Evolutionary conservation across 1,284 basidiomycete species (phyloP).

Genomic region (Ustilago hordei): DNA sequence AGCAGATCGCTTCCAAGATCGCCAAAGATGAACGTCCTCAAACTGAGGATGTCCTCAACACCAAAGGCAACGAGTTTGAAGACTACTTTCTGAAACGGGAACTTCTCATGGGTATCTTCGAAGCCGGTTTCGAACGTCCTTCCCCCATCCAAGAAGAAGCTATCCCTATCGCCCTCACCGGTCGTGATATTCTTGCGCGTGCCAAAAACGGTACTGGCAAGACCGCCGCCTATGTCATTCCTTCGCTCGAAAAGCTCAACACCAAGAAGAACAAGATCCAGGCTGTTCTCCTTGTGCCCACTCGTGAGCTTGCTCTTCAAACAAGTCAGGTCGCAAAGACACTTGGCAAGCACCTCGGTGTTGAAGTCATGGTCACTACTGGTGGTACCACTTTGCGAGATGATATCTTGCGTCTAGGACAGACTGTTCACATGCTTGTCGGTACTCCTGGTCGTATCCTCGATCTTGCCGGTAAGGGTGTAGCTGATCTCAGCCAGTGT

Average conservation of each 20-base stretch:
- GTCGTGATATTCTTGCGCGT: constrained; percentile 78
- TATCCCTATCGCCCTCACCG: constrained; percentile 75
- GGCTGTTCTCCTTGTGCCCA: constrained; percentile 70
- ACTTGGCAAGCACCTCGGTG: constrained; percentile 92
- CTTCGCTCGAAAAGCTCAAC: constrained; percentile 92
- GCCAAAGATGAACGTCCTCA: constrained; percentile 66
- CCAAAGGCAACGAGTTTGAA: constrained; percentile 69
- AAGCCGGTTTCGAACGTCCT: constrained; percentile 83
- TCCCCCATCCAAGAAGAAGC: constrained; percentile 98
- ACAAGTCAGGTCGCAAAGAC: constrained; percentile 98
- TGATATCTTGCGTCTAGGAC: constrained; percentile 87
- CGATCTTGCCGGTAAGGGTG: constrained; percentile 90
- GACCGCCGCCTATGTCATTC: constrained; percentile 98
- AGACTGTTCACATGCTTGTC: constrained; percentile 93
- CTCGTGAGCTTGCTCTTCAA: constrained; percentile 72
- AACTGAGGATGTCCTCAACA: constrained; percentile 68
- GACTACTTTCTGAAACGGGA: constrained; percentile 69
- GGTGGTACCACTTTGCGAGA: constrained; percentile 98
- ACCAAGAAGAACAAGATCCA: constrained; percentile 89
- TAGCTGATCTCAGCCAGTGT: constrained; percentile 94
- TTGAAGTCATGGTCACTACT: constrained; percentile 99
- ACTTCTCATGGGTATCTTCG: constrained; percentile 70
- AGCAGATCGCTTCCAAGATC: constrained; percentile 50
- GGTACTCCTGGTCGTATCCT: constrained; percentile 96
- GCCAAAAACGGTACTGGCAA: constrained; percentile 75